Base-by-base conservation (phyloP, 768 basidiomycete genomes). In the Collybia sp. region DNA sequence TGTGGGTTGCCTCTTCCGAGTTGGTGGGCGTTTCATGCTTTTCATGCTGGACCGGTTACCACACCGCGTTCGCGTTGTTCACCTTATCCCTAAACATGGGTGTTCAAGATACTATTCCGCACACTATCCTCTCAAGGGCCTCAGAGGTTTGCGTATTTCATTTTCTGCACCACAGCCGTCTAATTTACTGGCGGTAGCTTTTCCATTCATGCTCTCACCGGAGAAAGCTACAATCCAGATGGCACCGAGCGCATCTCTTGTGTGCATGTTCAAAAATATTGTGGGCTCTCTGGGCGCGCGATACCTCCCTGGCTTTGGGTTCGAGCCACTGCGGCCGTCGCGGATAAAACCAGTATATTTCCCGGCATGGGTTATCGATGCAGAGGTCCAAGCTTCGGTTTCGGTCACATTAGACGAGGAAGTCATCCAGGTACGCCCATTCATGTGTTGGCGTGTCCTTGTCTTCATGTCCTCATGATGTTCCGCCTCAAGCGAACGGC, bases 291-390 rank as follows among this genome's bases (percentile, higher is more conserved):
- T 59, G 1, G 56, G 69, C 33, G 66, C 70, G 13, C 63, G 64
- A 20, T 59, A 60, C 42, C 52, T 79, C 20, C 70, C 72, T 2
- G 57, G 54, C 17, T 56, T 68, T 25, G 69, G 69, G 4, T 65
- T 69, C 49, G 58, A 64, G 35, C 62, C 69, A 41, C 49, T 74
- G 3, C 68, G 55, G 40, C 81, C 82, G 17, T 58, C 62, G 11
- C 72, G 69, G 17, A 67, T 80, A 18, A 63, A 70, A 39, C 72
- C 81, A 6, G 61, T 80, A 2, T 86, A 84, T 56, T 76, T 82
- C 43, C 83, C 83, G 3, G 73, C 69, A 10, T 86, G 83, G 83
- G 65, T 80, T 25, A 60, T 84, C 25, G 77, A 79, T 51, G 77
- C 70, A 8, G 76, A 82, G 56, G 53, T 79, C 13, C 63, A 74